These are phyloP conservation scores for Starmerella geochares DNA, from an alignment of 805 yeast species.

Conservation along the genomic window DNA sequence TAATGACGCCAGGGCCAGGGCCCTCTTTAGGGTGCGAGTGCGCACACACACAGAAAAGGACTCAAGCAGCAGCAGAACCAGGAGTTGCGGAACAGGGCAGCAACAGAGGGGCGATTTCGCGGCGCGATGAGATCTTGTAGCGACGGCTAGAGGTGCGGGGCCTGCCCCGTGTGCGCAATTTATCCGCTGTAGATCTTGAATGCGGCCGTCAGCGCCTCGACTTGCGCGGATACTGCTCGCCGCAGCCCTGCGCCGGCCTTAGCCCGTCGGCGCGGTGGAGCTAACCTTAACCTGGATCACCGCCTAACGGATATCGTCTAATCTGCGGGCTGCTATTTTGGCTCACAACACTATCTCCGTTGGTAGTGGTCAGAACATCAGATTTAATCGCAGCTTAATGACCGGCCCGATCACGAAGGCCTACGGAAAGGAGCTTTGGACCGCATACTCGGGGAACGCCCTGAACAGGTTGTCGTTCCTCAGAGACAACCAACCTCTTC, in stretches of 20 bases:
- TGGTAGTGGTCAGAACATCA: background rate
- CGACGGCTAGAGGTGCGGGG: too few species aligned
- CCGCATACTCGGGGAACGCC: conserved; percentile 42
- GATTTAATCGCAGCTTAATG: background rate
- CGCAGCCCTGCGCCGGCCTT: background rate
- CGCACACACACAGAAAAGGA: background rate
- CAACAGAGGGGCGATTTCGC: background rate
- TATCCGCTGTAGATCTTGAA: too few species aligned
- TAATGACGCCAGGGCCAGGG: background rate
- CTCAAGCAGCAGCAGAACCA: too few species aligned
- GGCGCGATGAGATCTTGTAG: background rate
- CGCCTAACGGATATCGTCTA: background rate
- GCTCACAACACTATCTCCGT: background rate
- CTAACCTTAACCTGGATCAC: conserved; percentile 6
- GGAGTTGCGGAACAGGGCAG: too few species aligned
- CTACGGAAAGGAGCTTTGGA: conserved; percentile 29
- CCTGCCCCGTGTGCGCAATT: too few species aligned
- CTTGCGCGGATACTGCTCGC: too few species aligned
- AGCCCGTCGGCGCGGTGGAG: background rate
- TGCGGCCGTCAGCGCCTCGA: too few species aligned
- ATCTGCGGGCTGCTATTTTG: background rate
- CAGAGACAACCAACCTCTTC: conserved; percentile 46
- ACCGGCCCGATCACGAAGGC: conserved; percentile 23
- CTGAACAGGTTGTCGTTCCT: conserved; percentile 57
- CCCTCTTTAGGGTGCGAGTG: background rate